phyloP scores from a whole-genome alignment of 345 rosid species.

The Brassica carinata region DNA sequence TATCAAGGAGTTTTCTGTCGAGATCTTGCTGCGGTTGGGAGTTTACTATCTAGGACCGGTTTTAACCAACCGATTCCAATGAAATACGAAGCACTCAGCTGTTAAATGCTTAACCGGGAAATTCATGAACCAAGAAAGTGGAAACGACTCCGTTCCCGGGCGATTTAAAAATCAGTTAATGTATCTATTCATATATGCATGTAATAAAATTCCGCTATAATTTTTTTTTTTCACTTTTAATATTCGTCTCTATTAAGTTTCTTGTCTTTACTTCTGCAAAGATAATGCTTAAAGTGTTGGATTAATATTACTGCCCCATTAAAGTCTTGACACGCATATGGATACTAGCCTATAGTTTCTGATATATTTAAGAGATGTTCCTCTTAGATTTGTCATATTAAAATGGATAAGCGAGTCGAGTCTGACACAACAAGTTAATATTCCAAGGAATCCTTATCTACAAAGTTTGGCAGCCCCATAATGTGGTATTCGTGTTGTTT shows the following conservation, averaged over 20 bases:
- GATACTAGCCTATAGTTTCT: background rate
- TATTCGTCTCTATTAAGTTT: background rate
- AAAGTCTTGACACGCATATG: constrained; percentile 1
- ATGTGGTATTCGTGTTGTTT: constrained; percentile 3
- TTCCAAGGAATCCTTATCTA: constrained; percentile 32
- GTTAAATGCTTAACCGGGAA: constrained; percentile 46
- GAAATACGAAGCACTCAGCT: constrained; percentile 84
- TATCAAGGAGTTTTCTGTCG: constrained; percentile 93
- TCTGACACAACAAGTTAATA: constrained; percentile 26
- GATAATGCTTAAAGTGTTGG: constrained; percentile 10
- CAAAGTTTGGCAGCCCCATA: constrained; percentile 29
- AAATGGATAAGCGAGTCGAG: background rate
- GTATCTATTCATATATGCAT: constrained; percentile 11
- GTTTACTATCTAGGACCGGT: constrained; percentile 71
- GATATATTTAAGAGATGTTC: background rate
- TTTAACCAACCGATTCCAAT: constrained; percentile 74
- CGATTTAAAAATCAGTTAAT: background rate
- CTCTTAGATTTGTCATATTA: constrained; percentile 15
- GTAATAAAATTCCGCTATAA: constrained; percentile 8
- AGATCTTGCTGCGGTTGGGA: constrained; percentile 83
- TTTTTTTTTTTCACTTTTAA: constrained; percentile 18
- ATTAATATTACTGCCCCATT: background rate
- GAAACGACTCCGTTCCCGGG: constrained; percentile 7
- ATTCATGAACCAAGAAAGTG: background rate
- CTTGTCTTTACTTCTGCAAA: constrained; percentile 9